Evolutionary conservation across 2,329 filamentous ascomycete species (phyloP), one percentile per base, ranked within the genome.

Genomic region (Lachnellula occidentalis): DNA sequence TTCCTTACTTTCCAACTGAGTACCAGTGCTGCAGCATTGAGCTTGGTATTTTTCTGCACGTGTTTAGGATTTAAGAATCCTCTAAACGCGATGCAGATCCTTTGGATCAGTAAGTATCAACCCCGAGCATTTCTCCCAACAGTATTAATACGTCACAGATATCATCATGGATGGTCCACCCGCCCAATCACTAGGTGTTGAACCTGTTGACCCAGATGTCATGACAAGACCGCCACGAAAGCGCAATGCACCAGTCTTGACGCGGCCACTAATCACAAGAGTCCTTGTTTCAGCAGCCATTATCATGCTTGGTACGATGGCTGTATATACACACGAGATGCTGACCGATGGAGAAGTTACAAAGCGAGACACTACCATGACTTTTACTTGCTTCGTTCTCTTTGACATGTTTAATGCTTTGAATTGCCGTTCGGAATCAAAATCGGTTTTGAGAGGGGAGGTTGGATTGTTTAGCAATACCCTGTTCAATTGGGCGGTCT

Each of bases 331-430:
- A 62, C 87, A 85, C 67, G 92, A 97, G 74, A 96, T 99, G 89
- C 76, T 86, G 48, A 79, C 83, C 22, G 90, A 95, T 68, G 86
- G 90, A 53, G 76, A 86, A 55, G 88, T 97, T 56, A 95, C 87
- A 1, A 89, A 90, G 48, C 90, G 95, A 64, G 94, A 99, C 73
- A 99, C 94, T 1, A 99, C 94, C 60, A 96, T 99, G 88, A 97
- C 94, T 0, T 99, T 99, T 70, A 99, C 94, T 5, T 96, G 92
- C 73, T 99, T 99, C 69, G 94, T 99, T 45, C 82, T 99, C 51
- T 99, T 97, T 72, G 94, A 99, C 77, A 99, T 99, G 94, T 96
- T 97, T 78, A 97, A 99, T 72, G 94, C 94, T 1, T 78, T 99
- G 21, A 87, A 90, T 15, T 99, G 94, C 73, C 89, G 94, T 47